A percentile compares a stretch with the other conserved stretches of the same genome.
Evolutionary conservation across 257 asterid species (phyloP).

Genomic region (Paulownia fortunei): DNA sequence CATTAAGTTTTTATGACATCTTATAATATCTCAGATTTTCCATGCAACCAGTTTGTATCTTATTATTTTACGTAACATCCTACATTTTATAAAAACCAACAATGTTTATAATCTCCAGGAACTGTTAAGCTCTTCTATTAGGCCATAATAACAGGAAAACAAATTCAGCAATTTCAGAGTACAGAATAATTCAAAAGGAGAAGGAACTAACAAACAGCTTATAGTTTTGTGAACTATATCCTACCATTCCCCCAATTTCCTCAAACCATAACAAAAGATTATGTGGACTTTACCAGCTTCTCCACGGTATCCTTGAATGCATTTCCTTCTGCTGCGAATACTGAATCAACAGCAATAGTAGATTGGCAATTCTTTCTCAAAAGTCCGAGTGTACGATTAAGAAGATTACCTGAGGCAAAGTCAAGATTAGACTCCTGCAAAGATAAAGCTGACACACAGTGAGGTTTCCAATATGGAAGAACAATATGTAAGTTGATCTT

Average conservation of each 20-base stretch:
- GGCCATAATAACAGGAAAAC: neutral
- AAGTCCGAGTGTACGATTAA: slow-evolving; percentile 95
- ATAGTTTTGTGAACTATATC: neutral
- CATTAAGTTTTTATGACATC: neutral
- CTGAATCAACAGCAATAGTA: slow-evolving; percentile 71
- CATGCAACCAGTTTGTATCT: neutral
- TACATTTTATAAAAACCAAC: neutral
- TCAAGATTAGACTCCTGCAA: slow-evolving; percentile 25
- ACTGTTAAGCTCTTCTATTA: neutral
- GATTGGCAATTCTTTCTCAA: slow-evolving; percentile 88
- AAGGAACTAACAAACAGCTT: neutral
- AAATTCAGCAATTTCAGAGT: neutral
- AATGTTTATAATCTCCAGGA: neutral
- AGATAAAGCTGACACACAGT: slow-evolving; percentile 5
- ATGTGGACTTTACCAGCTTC: slow-evolving; percentile 65
- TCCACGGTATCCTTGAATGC: slow-evolving; percentile 70
- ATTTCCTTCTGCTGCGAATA: slow-evolving; percentile 81
- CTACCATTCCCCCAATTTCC: slow-evolving; percentile 14
- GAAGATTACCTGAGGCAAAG: slow-evolving; percentile 81
- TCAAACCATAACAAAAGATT: slow-evolving; percentile 21
- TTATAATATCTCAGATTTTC: neutral
- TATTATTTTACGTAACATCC: neutral
- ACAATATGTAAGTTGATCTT: neutral
- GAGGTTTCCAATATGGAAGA: slow-evolving; percentile 19
- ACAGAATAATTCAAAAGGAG: neutral